A percentile compares a stretch with the other conserved stretches of the same genome.
These are phyloP conservation scores for Mycena epipterygia DNA, from an alignment of 768 basidiomycete species.

Conservation along the genomic window DNA sequence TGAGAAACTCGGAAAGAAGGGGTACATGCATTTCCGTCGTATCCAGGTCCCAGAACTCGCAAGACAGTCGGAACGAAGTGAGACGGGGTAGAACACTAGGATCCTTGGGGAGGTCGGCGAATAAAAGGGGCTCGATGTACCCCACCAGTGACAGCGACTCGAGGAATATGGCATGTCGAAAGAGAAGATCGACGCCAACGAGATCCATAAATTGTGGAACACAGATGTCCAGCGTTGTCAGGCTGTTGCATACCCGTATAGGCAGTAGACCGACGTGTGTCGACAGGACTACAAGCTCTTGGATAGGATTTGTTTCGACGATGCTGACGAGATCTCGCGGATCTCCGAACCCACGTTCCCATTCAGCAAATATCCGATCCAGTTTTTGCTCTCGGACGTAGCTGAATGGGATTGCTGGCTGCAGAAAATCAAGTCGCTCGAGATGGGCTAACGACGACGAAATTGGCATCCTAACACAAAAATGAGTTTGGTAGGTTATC, in stretches of 20 bases:
- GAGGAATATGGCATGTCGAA: constrained; percentile 49
- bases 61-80: constrained; percentile 53
- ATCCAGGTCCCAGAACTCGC: constrained; percentile 37
- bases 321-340: constrained; percentile 23
- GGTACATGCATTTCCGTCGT: constrained; percentile 34
- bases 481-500: background rate
- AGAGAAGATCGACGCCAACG: constrained; percentile 50
- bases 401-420: constrained; percentile 49
- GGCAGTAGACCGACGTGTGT: constrained; percentile 46
- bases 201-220: constrained; percentile 45
- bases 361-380: constrained; percentile 33
- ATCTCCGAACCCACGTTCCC: constrained; percentile 22
- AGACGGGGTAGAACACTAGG: constrained; percentile 48
- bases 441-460: constrained; percentile 44
- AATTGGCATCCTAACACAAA: constrained; percentile 39
- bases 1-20: constrained; percentile 49
- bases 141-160: constrained; percentile 56
- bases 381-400: constrained; percentile 41
- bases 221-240: constrained; percentile 52
- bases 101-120: constrained; percentile 47
- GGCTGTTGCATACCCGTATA: constrained; percentile 45
- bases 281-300: constrained; percentile 46
- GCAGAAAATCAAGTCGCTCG: constrained; percentile 39
- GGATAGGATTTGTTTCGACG: constrained; percentile 31
- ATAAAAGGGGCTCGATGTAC: constrained; percentile 43